A percentile compares a stretch with the other conserved stretches of the same genome.
phyloP scores from a whole-genome alignment of 2,329 filamentous ascomycete species.

The Exophiala mesophila region DNA sequence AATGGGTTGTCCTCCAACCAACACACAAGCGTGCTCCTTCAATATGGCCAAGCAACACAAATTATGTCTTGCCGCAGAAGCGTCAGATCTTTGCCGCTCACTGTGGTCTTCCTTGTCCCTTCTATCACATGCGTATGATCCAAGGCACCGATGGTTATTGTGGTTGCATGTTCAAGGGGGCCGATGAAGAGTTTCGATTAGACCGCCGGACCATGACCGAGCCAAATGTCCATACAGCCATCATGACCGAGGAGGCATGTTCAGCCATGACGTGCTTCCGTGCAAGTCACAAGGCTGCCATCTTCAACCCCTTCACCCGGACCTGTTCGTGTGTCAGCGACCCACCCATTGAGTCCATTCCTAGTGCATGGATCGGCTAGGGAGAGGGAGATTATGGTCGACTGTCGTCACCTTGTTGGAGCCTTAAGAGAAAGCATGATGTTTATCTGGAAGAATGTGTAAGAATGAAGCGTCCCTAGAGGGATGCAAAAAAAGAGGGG shows the following conservation, averaged over 20 bases:
- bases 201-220: constrained; percentile 10
- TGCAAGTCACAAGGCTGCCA: constrained; percentile 15
- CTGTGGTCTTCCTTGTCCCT: constrained; percentile 17
- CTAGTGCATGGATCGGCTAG: constrained; percentile 14
- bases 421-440: too few relatives aligned
- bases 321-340: constrained; percentile 24
- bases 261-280: constrained; percentile 23
- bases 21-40: constrained; percentile 11
- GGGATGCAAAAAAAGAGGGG: too few relatives aligned
- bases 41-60: constrained; percentile 5
- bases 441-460: too few relatives aligned
- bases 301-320: constrained; percentile 22
- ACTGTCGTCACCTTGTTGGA: too few relatives aligned
- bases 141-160: constrained; percentile 17
- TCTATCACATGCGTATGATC: constrained; percentile 18
- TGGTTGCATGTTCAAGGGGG: constrained; percentile 22
- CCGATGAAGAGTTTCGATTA: constrained; percentile 10
- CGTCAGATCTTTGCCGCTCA: constrained; percentile 18
- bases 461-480: too few relatives aligned
- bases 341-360: constrained; percentile 14
- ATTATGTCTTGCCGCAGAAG: constrained; percentile 4
- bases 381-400: too few relatives aligned
- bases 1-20: constrained; percentile 12
- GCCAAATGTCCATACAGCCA: constrained; percentile 17
- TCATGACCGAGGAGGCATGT: constrained; percentile 23